These are phyloP conservation scores for Eucalyptus globulus DNA, from an alignment of 345 rosid species.

Conservation along the genomic window DNA sequence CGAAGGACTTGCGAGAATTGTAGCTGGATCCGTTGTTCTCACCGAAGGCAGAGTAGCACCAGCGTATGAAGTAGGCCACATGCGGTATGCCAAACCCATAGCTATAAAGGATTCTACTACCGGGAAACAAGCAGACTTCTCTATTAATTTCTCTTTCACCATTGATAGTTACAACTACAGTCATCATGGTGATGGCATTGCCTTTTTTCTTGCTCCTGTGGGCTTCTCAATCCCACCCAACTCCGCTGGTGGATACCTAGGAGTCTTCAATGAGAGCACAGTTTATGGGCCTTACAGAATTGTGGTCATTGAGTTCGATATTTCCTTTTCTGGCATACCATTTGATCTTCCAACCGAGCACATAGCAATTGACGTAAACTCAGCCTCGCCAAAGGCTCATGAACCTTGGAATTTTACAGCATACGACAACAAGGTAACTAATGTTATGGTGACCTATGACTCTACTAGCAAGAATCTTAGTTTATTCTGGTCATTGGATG, in stretches of 20 bases:
- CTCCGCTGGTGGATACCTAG: neutral
- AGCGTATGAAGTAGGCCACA: neutral
- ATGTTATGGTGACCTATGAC: neutral
- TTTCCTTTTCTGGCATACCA: fast-evolving
- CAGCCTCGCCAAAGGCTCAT: neutral
- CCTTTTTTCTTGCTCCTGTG: neutral
- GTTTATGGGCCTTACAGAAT: neutral
- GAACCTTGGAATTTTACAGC: neutral
- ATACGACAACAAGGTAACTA: neutral
- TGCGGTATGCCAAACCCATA: neutral
- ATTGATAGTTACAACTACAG: fast-evolving
- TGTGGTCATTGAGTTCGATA: neutral
- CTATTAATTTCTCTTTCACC: neutral
- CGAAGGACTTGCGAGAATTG: neutral
- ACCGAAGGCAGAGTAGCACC: fast-evolving
- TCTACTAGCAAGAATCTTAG: neutral
- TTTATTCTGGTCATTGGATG: too few species aligned
- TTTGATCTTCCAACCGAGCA: neutral
- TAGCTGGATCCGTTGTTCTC: neutral
- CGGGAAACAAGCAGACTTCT: neutral
- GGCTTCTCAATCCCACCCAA: neutral
- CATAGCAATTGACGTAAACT: neutral
- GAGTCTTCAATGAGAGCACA: neutral
- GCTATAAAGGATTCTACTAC: neutral
- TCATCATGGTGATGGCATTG: neutral